These are phyloP conservation scores for Dissophora globulifera DNA, from an alignment of 192 early-diverging fungal genomes.

Conservation along the genomic window DNA sequence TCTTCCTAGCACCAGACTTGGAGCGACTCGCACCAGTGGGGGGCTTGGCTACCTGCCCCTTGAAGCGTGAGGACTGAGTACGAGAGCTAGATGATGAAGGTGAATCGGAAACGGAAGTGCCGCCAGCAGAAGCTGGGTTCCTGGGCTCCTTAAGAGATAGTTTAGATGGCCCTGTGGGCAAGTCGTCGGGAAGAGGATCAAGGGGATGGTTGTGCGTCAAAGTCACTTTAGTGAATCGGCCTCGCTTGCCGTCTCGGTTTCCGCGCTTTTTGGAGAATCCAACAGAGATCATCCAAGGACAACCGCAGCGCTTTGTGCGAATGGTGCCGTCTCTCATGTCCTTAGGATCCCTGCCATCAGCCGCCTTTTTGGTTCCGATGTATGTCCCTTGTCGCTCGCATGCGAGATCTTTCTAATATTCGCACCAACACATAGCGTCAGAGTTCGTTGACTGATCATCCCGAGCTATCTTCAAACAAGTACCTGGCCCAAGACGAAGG, in stretches of 20 bases:
- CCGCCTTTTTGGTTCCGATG: slow-evolving; percentile 23
- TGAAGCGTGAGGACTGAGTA: slow-evolving; percentile 10
- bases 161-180: slow-evolving; percentile 3
- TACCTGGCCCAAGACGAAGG: no score
- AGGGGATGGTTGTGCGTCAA: slow-evolving; percentile 46
- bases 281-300: slow-evolving; percentile 54
- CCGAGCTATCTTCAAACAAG: no score
- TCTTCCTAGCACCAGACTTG: neutral
- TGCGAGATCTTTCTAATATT: slow-evolving; percentile 45
- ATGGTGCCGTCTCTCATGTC: neutral
- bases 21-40: neutral
- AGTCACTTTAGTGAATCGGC: slow-evolving; percentile 39
- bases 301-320: slow-evolving; percentile 48
- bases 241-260: slow-evolving; percentile 47
- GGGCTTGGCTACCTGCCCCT: neutral
- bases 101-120: neutral
- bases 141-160: slow-evolving; percentile 1
- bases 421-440: neutral
- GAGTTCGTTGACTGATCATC: no score
- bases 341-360: neutral
- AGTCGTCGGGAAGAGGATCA: slow-evolving; percentile 16
- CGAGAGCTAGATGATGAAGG: slow-evolving; percentile 1
- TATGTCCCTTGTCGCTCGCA: slow-evolving; percentile 49
- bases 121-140: neutral
- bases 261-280: slow-evolving; percentile 51